A percentile compares a stretch with the other conserved stretches of the same genome.
Conservation (phyloP, 176 grass and related monocot species). For the Aegilops bicornis region DNA sequence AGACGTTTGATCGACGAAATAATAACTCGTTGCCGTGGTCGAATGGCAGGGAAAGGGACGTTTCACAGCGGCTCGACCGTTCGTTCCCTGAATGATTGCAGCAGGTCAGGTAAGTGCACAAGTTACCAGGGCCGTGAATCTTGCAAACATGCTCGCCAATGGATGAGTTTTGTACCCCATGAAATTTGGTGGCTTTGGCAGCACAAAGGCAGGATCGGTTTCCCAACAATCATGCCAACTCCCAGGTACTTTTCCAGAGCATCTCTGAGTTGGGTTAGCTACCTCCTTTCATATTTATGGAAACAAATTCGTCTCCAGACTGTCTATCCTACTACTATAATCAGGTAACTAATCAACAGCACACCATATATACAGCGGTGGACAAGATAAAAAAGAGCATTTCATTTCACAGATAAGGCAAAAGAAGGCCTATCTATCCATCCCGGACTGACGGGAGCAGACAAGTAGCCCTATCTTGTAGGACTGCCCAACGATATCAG, state of each 20-base stretch:
- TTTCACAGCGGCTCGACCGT: not conserved
- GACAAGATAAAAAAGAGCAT: not conserved
- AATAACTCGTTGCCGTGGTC: not conserved
- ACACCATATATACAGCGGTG: not conserved
- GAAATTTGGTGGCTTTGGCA: not conserved
- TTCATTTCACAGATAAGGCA: not conserved
- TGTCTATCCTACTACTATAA: not conserved
- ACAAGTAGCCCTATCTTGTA: not conserved
- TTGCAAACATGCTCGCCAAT: not conserved
- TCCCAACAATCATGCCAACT: conserved; percentile 4
- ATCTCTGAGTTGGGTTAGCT: not conserved
- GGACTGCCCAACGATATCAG: not conserved
- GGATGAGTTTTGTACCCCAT: not conserved
- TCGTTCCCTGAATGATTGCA: not conserved
- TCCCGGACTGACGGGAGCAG: not conserved
- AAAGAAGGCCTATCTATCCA: not conserved
- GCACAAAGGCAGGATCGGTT: conserved; percentile 5
- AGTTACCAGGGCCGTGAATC: not conserved
- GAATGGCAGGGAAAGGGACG: not conserved
- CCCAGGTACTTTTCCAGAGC: not conserved
- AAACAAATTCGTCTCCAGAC: not conserved
- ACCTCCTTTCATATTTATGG: not conserved
- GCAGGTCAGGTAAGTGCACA: not conserved
- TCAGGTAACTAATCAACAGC: not conserved
- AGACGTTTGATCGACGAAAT: not conserved